Evolutionary conservation across 345 rosid species (phyloP).

Genomic region (Eucalyptus sp.): DNA sequence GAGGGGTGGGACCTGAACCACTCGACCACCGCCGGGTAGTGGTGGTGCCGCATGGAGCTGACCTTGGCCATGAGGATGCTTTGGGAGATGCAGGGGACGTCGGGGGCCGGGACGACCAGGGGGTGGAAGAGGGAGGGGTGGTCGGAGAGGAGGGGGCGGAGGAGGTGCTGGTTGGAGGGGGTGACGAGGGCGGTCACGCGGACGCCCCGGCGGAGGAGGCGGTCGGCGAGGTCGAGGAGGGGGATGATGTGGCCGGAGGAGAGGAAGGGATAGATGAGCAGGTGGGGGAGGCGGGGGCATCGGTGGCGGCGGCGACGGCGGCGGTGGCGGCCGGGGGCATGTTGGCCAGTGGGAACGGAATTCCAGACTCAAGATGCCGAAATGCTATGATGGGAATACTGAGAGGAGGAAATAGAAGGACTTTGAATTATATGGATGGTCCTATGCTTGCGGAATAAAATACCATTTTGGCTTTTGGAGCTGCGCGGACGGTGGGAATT

Average conservation of each 20-base stretch:
- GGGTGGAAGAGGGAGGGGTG: constrained; percentile 10
- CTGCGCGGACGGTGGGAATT: background rate
- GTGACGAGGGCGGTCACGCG: constrained; percentile 34
- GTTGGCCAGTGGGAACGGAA: background rate
- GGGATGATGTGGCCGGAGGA: constrained; percentile 59
- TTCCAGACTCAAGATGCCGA: background rate
- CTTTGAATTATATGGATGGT: background rate
- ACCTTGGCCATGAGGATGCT: background rate
- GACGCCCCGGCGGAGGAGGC: constrained; percentile 29
- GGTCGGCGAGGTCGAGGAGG: constrained; percentile 52
- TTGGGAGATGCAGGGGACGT: background rate
- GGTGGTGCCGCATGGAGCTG: constrained; percentile 17
- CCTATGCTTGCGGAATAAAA: background rate
- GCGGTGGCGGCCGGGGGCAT: background rate
- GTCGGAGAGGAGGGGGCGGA: constrained; percentile 22
- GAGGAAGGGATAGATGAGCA: constrained; percentile 48
- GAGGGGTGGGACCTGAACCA: constrained; percentile 33
- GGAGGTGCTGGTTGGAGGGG: constrained; percentile 21
- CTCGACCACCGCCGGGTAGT: constrained; percentile 15
- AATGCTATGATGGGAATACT: background rate
- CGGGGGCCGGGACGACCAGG: constrained; percentile 9
- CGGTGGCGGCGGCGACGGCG: fast-evolving
- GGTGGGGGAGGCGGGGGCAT: constrained; percentile 4
- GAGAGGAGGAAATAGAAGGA: no score
- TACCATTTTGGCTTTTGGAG: background rate